Percentiles rank a stretch among this genome's conserved stretches.
phyloP scores from a whole-genome alignment of 371 early-diverging fungal species.

The Batkoa obscura region DNA sequence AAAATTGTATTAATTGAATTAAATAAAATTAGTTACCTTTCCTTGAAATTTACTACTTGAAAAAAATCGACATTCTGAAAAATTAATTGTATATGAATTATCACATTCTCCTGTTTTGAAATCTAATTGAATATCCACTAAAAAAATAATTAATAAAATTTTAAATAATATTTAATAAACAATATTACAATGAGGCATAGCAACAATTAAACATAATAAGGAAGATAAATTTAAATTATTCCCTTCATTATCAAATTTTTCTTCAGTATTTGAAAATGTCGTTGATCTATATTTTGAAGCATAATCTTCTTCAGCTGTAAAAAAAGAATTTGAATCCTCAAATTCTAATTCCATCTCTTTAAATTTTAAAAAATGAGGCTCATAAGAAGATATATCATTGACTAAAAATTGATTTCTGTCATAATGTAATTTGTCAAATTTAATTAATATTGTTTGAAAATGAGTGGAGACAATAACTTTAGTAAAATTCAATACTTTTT shows the following conservation, averaged over 20 bases:
- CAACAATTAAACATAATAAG: background rate
- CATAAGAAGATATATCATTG: constrained; percentile 50
- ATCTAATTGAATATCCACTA: background rate
- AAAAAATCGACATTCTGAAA: background rate
- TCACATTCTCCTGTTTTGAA: background rate
- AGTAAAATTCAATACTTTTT: constrained; percentile 35
- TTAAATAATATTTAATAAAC: background rate
- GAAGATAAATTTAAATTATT: background rate
- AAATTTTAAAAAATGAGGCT: constrained; percentile 15
- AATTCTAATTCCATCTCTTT: background rate
- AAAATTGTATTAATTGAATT: background rate
- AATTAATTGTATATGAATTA: background rate
- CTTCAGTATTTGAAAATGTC: background rate
- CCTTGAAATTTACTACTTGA: background rate
- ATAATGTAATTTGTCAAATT: constrained; percentile 30
- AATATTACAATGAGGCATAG: constrained; percentile 1
- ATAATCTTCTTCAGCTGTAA: background rate
- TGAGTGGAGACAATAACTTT: constrained; percentile 37
- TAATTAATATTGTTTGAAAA: constrained; percentile 36
- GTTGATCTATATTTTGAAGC: background rate
- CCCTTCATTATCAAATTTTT: background rate
- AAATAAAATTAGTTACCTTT: background rate
- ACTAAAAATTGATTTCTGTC: constrained; percentile 44
- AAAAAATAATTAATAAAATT: background rate
- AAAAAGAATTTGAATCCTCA: background rate